Percentiles rank a stretch among this genome's conserved stretches.
phyloP scores from a whole-genome alignment of 2,329 filamentous ascomycete genomes.

The Fusarium sarcochroum region DNA sequence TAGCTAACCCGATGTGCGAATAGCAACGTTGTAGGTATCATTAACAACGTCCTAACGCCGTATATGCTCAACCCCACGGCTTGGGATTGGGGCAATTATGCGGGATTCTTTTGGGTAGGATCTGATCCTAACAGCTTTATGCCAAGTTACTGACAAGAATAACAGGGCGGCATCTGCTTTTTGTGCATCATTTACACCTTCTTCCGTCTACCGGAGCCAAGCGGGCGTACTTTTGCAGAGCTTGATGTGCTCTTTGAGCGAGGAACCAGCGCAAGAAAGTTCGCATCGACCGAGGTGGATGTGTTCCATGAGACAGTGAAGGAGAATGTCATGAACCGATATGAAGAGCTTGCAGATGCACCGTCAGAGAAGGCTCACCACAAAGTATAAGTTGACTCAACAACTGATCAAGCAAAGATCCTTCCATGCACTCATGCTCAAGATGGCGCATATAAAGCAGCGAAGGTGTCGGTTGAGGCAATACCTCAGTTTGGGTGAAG shows the following conservation, averaged over 20 bases:
- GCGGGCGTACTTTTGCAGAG: conserved; percentile 86
- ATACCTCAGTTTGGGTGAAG: conserved; percentile 1
- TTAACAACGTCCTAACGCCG: conserved; percentile 85
- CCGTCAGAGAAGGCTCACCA: conserved; percentile 32
- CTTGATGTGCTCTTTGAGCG: conserved; percentile 88
- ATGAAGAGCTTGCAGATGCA: conserved; percentile 56
- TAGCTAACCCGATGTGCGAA: conserved; percentile 36
- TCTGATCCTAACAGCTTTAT: background rate
- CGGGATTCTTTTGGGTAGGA: conserved; percentile 86
- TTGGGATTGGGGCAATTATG: conserved; percentile 90
- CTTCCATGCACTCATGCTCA: background rate
- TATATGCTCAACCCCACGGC: conserved; percentile 92
- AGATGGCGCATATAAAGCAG: background rate
- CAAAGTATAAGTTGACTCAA: conserved; percentile 30
- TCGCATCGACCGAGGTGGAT: conserved; percentile 70
- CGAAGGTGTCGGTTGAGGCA: background rate
- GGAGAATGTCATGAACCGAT: conserved; percentile 62
- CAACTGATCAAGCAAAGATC: conserved; percentile 1
- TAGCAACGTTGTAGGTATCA: conserved; percentile 84
- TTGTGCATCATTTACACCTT: conserved; percentile 82
- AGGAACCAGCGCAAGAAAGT: conserved; percentile 78
- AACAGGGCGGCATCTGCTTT: conserved; percentile 79
- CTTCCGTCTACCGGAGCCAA: conserved; percentile 75
- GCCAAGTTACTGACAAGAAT: conserved; percentile 25
- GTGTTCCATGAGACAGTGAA: conserved; percentile 68